phyloP scores from a whole-genome alignment of 2,329 filamentous ascomycete genomes.

The Endoconidiophora polonica region DNA sequence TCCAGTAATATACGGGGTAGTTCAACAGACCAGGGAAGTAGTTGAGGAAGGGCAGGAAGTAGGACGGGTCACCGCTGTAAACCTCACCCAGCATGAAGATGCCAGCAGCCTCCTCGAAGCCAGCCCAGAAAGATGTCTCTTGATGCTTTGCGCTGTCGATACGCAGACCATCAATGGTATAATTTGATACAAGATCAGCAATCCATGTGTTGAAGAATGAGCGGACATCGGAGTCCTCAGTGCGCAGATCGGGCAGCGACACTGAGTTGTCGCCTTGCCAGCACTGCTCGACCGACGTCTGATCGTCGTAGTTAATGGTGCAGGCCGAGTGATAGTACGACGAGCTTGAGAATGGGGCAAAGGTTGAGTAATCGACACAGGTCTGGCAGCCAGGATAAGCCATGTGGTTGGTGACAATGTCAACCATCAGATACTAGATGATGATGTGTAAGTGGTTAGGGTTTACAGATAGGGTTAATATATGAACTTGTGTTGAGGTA shows the following conservation, averaged over 20 bases:
- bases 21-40: conserved; percentile 35
- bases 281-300: conserved; percentile 25
- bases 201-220: conserved; percentile 52
- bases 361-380: conserved; percentile 35
- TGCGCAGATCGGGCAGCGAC: conserved; percentile 51
- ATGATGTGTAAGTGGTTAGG: background rate
- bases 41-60: conserved; percentile 39
- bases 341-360: conserved; percentile 36
- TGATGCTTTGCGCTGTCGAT: conserved; percentile 54
- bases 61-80: conserved; percentile 32
- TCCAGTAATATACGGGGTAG: conserved; percentile 15
- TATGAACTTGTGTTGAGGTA: background rate
- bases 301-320: conserved; percentile 31
- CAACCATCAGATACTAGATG: conserved; percentile 34
- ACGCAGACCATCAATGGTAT: conserved; percentile 50
- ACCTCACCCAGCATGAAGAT: conserved; percentile 51
- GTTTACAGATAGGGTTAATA: background rate
- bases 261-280: conserved; percentile 34
- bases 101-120: conserved; percentile 38
- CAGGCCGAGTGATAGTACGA: conserved; percentile 41
- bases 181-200: conserved; percentile 51
- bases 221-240: conserved; percentile 50
- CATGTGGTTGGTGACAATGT: conserved; percentile 36
- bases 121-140: conserved; percentile 33
- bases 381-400: conserved; percentile 27